Conservation (phyloP, 2,329 filamentous ascomycete species). For the Orbilia ellipsospora region DNA sequence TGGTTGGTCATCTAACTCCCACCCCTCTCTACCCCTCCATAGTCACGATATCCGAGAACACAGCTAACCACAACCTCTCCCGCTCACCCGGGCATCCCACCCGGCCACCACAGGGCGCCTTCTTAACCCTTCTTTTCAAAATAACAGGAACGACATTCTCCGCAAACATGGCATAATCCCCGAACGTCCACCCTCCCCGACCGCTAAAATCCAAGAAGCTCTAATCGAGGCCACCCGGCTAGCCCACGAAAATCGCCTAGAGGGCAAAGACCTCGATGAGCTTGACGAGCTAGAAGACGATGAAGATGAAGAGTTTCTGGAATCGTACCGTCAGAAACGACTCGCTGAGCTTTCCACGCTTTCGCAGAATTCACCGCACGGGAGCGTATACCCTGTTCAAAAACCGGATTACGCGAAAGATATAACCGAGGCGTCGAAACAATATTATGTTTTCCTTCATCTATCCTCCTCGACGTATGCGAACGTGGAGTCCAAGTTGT, state of each 20-base stretch:
- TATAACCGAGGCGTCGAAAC: conserved; percentile 87
- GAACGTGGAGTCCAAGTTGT: conserved; percentile 84
- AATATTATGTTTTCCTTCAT: conserved; percentile 60
- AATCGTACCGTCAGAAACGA: conserved; percentile 85
- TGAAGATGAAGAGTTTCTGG: conserved; percentile 91
- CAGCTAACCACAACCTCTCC: conserved; percentile 33
- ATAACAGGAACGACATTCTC: conserved; percentile 93
- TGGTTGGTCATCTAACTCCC: conserved; percentile 70
- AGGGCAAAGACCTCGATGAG: conserved; percentile 94
- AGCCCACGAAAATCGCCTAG: conserved; percentile 89
- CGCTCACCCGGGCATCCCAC: conserved; percentile 41
- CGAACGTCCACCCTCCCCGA: conserved; percentile 96
- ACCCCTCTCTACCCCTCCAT: conserved; percentile 34
- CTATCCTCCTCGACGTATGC: conserved; percentile 78
- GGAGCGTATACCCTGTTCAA: conserved; percentile 90
- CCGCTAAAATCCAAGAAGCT: conserved; percentile 95
- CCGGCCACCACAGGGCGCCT: conserved; percentile 31
- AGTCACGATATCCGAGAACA: background rate
- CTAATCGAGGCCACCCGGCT: conserved; percentile 82
- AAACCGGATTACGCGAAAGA: conserved; percentile 93
- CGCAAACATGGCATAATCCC: conserved; percentile 96
- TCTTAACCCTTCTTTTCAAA: conserved; percentile 44
- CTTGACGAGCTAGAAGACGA: conserved; percentile 93
- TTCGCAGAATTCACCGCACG: conserved; percentile 81
- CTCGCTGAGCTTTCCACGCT: conserved; percentile 82